Base-by-base conservation (phyloP, 139 green algal species). In the Astrephomene gubernaculifera region DNA sequence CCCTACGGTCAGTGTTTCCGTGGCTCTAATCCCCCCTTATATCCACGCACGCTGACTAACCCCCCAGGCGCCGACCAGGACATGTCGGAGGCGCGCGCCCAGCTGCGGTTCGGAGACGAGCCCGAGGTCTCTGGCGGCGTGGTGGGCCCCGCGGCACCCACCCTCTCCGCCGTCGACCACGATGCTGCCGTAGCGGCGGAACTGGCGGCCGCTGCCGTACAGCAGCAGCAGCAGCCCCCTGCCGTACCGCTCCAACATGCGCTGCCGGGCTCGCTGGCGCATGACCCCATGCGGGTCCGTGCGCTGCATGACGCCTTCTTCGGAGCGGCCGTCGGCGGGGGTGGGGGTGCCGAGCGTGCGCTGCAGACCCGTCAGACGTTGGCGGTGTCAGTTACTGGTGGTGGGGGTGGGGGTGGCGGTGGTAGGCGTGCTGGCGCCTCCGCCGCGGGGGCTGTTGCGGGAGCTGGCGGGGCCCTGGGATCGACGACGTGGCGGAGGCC, bases 241-340 rank as follows among this genome's bases (percentile, higher is more conserved):
- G 76, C 43, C 45, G 54, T 72, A 60, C 87, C 89, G 39, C 85
- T 97, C 70, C 87, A 90, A 73, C 86, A 95, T 79, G 52, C 81
- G 14, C 89, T 97, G 87, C 89, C 94, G 24, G 86, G 88, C 1
- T 82, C 88, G 63, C 80, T 97, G 69, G 89, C 85, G 24, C 90
- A 95, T 12, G 87, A 96, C 52, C 92, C 94, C 7, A 68, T 86
- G 1, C 49, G 79, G 8, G 79, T 96, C 69, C 45, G 87, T 49
- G 86, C 90, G 4, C 92, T 97, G 81, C 68, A 88, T 7, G 87
- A 87, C 43, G 83, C 83, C 22, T 91, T 85, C 54, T 92, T 92
- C 73, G 63, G 79, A 6, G 52, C 24, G 9, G 67, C 36, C 25
- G 44, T 38, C 19, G 38, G 25, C 36, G 52, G 49, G 49, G 75